Base-by-base conservation (phyloP, 2,329 filamentous ascomycete genomes). In the Phoma sp. region DNA sequence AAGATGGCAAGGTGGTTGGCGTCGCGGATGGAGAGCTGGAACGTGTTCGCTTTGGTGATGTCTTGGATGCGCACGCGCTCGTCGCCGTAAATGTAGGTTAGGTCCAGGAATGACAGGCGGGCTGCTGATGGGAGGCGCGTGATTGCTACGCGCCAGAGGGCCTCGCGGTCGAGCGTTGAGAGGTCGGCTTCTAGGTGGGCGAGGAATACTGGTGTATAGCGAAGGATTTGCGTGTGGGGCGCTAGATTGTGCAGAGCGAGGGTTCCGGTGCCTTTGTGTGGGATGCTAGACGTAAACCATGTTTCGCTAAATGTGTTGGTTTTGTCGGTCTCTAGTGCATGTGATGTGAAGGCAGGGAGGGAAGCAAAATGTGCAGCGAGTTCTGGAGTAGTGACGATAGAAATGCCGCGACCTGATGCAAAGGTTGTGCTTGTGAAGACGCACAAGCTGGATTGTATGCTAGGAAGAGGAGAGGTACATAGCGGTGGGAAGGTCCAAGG, bases 21-120 rank as follows among this genome's bases (percentile, higher is more conserved):
- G 1, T 67, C 72, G 0, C 48, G 60, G 22, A 74, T 19, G 1
- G 62, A 17, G 0, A 75, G 36, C 55, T 73, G 69, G 29, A 75
- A 75, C 0, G 71, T 70, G 45, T 75, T 75, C 32, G 69, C 68
- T 44, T 74, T 73, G 5, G 73, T 68, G 25, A 75, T 63, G 55
- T 74, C 73, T 37, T 74, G 72, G 7, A 68, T 60, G 1, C 61
- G 45, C 0, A 75, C 61, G 9, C 62, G 57, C 9, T 56, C 46
- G 32, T 71, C 56, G 0, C 67, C 66, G 55, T 69, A 74, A 5
- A 75, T 61, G 31, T 58, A 65, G 3, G 64, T 61, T 4, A 75
- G 57, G 0, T 35, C 10, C 10, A 73, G 9, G 46, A 70, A 74
- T 6, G 40, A 39, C 0, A 60, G 40, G 21, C 58, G 58, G 0